These are phyloP conservation scores for Cavenderia fasciculata DNA, from an alignment of 78 protist species.

Conservation along the genomic window DNA sequence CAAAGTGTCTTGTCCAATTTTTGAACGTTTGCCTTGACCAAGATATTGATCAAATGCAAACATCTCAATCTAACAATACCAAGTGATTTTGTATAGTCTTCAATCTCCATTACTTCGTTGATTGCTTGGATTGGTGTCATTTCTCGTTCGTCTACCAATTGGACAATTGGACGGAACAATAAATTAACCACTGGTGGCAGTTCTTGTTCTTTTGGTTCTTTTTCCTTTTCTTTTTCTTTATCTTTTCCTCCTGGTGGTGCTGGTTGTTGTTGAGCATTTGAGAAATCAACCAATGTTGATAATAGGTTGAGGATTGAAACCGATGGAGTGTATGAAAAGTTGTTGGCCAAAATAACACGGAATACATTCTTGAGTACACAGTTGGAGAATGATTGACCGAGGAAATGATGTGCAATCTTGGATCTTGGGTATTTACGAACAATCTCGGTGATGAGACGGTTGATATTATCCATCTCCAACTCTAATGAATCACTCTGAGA, in stretches of 20 bases:
- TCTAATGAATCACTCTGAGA: not conserved
- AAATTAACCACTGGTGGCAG: conserved; percentile 28
- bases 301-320: conserved; percentile 13
- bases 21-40: conserved; percentile 41
- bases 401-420: conserved; percentile 52
- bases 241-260: too few species aligned
- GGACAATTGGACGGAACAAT: conserved; percentile 41
- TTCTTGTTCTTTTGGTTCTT: conserved; percentile 22
- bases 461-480: conserved; percentile 53
- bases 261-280: not conserved
- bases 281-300: conserved; percentile 22
- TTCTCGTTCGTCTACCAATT: conserved; percentile 21
- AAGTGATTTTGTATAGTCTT: conserved; percentile 1
- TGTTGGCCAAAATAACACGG: conserved; percentile 19
- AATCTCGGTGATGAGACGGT: conserved; percentile 10
- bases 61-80: conserved; percentile 12
- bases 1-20: conserved; percentile 47
- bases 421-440: conserved; percentile 59
- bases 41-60: not conserved
- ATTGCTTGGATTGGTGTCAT: conserved; percentile 67
- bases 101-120: not conserved
- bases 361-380: conserved; percentile 9
- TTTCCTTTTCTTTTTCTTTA: too few species aligned
- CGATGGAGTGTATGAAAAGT: conserved; percentile 7
- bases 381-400: conserved; percentile 66